phyloP scores from a whole-genome alignment of 495 filamentous ascomycete genomes.

The Trypethelium eluteriae region DNA sequence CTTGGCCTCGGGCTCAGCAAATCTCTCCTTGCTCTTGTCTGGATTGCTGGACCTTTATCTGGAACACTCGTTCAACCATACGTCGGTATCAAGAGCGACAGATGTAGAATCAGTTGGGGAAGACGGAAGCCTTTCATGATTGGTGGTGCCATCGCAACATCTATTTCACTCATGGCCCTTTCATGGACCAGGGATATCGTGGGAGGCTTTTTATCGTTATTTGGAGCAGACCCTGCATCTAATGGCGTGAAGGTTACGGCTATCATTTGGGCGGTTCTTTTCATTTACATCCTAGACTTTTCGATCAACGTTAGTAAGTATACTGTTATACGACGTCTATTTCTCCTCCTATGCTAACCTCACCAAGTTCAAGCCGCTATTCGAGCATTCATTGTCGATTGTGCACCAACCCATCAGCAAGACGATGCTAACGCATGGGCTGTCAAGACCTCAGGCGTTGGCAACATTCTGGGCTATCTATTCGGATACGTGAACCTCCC shows the following conservation, averaged over 20 bases:
- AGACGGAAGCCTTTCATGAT: slow-evolving; percentile 87
- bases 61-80: slow-evolving; percentile 89
- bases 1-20: slow-evolving; percentile 84
- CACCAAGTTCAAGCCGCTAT: slow-evolving; percentile 72
- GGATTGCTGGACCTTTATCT: slow-evolving; percentile 85
- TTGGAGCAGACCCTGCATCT: slow-evolving; percentile 60
- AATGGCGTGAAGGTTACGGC: slow-evolving; percentile 50
- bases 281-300: slow-evolving; percentile 82
- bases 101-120: slow-evolving; percentile 70
- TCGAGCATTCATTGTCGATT: slow-evolving; percentile 84
- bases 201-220: slow-evolving; percentile 58
- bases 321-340: neutral
- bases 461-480: slow-evolving; percentile 79
- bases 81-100: slow-evolving; percentile 83
- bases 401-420: slow-evolving; percentile 81
- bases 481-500: slow-evolving; percentile 74
- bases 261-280: slow-evolving; percentile 67
- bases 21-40: slow-evolving; percentile 83
- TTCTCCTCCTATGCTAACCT: slow-evolving; percentile 2
- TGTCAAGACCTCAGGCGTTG: slow-evolving; percentile 67
- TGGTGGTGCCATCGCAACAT: slow-evolving; percentile 62
- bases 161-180: slow-evolving; percentile 63
- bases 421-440: slow-evolving; percentile 85
- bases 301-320: slow-evolving; percentile 79
- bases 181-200: slow-evolving; percentile 80